Conservation (phyloP, 2,329 filamentous ascomycete species). For the Diaporthe australafricana region DNA sequence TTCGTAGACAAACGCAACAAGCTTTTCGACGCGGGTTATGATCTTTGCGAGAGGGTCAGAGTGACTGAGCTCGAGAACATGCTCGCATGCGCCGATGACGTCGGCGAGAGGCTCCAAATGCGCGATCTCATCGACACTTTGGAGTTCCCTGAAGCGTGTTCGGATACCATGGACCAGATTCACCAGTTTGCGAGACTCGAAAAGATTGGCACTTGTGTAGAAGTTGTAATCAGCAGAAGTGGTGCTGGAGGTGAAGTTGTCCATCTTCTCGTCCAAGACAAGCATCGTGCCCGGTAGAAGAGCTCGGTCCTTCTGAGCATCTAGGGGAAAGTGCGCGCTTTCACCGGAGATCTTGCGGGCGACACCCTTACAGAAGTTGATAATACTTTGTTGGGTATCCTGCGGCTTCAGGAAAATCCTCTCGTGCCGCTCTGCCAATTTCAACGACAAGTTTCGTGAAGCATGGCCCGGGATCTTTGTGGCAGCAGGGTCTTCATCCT, state of each 20-base stretch:
- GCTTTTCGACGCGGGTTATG: slow-evolving; percentile 86
- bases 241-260: slow-evolving; percentile 54
- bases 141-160: slow-evolving; percentile 78
- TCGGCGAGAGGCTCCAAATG: slow-evolving; percentile 83
- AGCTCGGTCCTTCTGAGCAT: slow-evolving; percentile 57
- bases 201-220: slow-evolving; percentile 83
- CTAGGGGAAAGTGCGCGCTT: slow-evolving; percentile 40
- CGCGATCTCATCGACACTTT: slow-evolving; percentile 72
- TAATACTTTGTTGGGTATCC: slow-evolving; percentile 56
- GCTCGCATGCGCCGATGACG: slow-evolving; percentile 79
- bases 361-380: slow-evolving; percentile 56
- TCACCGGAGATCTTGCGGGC: slow-evolving; percentile 52
- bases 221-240: slow-evolving; percentile 79
- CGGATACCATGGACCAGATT: slow-evolving; percentile 76
- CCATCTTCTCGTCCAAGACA: slow-evolving; percentile 70
- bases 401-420: slow-evolving; percentile 60
- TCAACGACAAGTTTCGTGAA: slow-evolving; percentile 68
- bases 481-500: slow-evolving; percentile 50
- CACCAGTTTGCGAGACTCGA: slow-evolving; percentile 81
- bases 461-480: slow-evolving; percentile 49
- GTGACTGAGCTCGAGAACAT: slow-evolving; percentile 80
- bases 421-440: slow-evolving; percentile 71
- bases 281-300: slow-evolving; percentile 77
- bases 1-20: slow-evolving; percentile 87
- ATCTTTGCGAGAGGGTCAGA: slow-evolving; percentile 88